Evolutionary conservation across 1,284 basidiomycete genomes (phyloP), one percentile per base, ranked within the genome.

Genomic region (Fomitopsis schrenkii): DNA sequence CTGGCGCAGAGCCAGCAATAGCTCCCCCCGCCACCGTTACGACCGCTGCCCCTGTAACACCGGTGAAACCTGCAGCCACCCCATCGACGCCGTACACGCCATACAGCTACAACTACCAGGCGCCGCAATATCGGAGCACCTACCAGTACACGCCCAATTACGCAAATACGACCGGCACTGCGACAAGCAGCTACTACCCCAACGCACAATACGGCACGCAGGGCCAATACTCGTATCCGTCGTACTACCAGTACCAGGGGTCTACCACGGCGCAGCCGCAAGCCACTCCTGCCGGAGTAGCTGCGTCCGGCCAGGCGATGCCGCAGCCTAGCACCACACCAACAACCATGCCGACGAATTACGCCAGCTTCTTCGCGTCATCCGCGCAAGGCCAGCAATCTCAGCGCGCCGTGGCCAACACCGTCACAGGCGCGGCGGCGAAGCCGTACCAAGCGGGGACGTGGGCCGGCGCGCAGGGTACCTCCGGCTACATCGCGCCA

Each of bases 391-490:
- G 42, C 26, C 56, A 42, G 50, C 68, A 73, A 26, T 72, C 75
- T 10, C 79, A 79, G 62, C 79, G 80, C 3, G 80, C 79, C 0
- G 80, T 82, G 2, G 80, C 81, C 2, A 82, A 82, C 50, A 83
- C 81, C 0, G 79, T 74, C 28, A 59, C 66, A 0, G 60, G 48
- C 7, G 7, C 70, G 33, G 64, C 69, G 40, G 59, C 60, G 15
- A 77, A 75, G 63, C 59, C 70, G 17, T 74, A 71, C 41, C 70
- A 69, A 36, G 62, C 70, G 14, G 45, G 68, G 2, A 59, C 70
- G 1, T 72, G 72, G 64, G 66, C 67, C 19, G 66, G 69, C 6
- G 74, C 72, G 60, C 45, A 69, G 9, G 53, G 64, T 17, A 8
- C 67, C 5, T 38, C 65, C 5, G 71, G 70, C 2, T 74, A 72